Conservation (phyloP, 371 early-diverging fungal genomes). For the Mucor velutinosus region DNA sequence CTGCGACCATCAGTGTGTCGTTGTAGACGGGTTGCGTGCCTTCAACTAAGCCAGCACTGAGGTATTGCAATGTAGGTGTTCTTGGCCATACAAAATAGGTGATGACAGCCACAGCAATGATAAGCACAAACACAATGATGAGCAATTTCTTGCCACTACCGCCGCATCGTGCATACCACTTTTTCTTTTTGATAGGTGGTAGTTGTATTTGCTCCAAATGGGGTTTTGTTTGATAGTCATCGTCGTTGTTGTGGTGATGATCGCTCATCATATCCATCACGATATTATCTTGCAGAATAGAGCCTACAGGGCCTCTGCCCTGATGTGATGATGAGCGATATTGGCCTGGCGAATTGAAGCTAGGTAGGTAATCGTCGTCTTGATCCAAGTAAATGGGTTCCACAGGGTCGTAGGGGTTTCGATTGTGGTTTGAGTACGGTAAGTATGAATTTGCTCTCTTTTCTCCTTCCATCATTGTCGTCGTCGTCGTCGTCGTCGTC, state of each 20-base stretch:
- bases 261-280: conserved; percentile 39
- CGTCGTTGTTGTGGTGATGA: neutral
- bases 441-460: conserved; percentile 46
- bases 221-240: conserved; percentile 2
- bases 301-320: conserved; percentile 31
- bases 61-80: conserved; percentile 23
- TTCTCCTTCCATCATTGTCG: conserved; percentile 9
- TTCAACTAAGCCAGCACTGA: conserved; percentile 16
- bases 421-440: conserved; percentile 47
- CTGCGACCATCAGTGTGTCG: conserved; percentile 13
- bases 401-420: conserved; percentile 25
- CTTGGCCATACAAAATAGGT: conserved; percentile 55
- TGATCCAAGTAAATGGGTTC: conserved; percentile 44
- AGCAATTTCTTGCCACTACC: conserved; percentile 27
- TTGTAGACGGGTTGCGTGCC: conserved; percentile 11
- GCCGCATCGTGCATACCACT: conserved; percentile 24
- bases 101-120: conserved; percentile 27
- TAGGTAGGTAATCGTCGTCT: conserved; percentile 32
- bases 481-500: neutral
- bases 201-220: conserved; percentile 13
- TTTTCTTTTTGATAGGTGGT: conserved; percentile 25
- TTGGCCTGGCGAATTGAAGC: conserved; percentile 28
- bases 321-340: neutral
- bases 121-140: conserved; percentile 30
- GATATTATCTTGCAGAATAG: conserved; percentile 45